Percentiles rank a stretch among this genome's conserved stretches.
These are phyloP conservation scores for Nepenthes mirabilis DNA, from an alignment of 148 eudicot species.

Conservation along the genomic window DNA sequence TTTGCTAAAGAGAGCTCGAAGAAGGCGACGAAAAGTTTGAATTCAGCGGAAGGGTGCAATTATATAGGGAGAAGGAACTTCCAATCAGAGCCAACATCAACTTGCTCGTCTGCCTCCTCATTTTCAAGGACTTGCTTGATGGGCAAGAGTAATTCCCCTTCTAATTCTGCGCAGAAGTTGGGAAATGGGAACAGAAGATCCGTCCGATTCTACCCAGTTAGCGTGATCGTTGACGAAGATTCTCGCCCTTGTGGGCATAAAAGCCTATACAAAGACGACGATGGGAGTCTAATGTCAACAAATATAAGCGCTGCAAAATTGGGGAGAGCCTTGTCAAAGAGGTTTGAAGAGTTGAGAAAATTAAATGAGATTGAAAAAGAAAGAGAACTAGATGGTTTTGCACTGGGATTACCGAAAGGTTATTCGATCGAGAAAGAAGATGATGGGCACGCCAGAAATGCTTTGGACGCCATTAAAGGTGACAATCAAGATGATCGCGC, in stretches of 20 bases:
- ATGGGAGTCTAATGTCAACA: not conserved
- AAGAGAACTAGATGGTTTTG: conserved; percentile 29
- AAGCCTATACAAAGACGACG: conserved; percentile 12
- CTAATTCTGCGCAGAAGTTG: conserved; percentile 13
- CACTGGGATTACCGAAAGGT: conserved; percentile 19
- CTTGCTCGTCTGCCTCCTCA: conserved; percentile 55
- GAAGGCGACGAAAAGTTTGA: conserved; percentile 6
- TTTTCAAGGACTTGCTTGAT: conserved; percentile 49
- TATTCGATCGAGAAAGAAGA: conserved; percentile 11
- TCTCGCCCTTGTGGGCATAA: conserved; percentile 44
- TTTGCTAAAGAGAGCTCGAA: conserved; percentile 23
- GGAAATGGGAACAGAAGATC: conserved; percentile 27
- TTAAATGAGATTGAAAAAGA: conserved; percentile 6
- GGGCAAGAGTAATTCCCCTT: conserved; percentile 21
- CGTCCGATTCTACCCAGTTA: conserved; percentile 53
- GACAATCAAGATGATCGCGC: not conserved
- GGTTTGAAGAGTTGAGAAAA: conserved; percentile 14
- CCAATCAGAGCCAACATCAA: conserved; percentile 7
- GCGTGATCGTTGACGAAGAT: conserved; percentile 46
- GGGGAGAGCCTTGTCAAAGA: conserved; percentile 7
- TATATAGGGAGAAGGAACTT: not conserved
- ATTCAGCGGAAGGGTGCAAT: not conserved
- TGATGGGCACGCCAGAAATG: not conserved
- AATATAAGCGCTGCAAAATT: not conserved
- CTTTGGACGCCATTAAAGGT: not conserved